Evolutionary conservation across 2,329 filamentous ascomycete species (phyloP).

Genomic region (Stachybotrys elegans): DNA sequence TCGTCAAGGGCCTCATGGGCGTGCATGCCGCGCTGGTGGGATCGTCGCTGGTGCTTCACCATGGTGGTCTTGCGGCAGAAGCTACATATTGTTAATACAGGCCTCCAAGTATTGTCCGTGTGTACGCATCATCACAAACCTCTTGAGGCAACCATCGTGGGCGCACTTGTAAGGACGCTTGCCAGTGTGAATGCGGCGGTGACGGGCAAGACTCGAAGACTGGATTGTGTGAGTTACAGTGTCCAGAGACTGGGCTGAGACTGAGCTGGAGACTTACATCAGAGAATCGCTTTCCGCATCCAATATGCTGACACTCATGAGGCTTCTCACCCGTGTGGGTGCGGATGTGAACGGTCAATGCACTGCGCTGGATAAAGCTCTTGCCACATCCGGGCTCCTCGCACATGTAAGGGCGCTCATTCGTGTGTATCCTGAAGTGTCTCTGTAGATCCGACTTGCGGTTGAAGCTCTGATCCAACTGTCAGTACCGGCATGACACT

Average conservation of each 20-base stretch:
- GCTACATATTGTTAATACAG: slow-evolving; percentile 36
- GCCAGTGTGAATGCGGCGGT: slow-evolving; percentile 61
- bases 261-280: slow-evolving; percentile 45
- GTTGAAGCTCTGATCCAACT: slow-evolving; percentile 56
- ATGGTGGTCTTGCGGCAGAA: slow-evolving; percentile 70
- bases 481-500: too few species aligned
- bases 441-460: slow-evolving; percentile 66
- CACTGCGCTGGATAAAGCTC: slow-evolving; percentile 67
- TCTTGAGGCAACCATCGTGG: slow-evolving; percentile 58
- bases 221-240: slow-evolving; percentile 22
- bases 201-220: slow-evolving; percentile 61
- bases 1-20: slow-evolving; percentile 49
- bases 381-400: slow-evolving; percentile 57
- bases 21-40: slow-evolving; percentile 54
- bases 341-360: slow-evolving; percentile 64
- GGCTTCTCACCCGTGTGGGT: slow-evolving; percentile 70
- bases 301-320: slow-evolving; percentile 60
- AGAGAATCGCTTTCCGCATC: slow-evolving; percentile 65
- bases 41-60: slow-evolving; percentile 61
- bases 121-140: too few species aligned
- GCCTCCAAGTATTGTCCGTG: too few species aligned
- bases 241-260: not conserved
- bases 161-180: slow-evolving; percentile 62
- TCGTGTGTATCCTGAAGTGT: slow-evolving; percentile 68
- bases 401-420: slow-evolving; percentile 63